phyloP scores from a whole-genome alignment of 345 rosid genomes.

The Rhodamnia argentea region DNA sequence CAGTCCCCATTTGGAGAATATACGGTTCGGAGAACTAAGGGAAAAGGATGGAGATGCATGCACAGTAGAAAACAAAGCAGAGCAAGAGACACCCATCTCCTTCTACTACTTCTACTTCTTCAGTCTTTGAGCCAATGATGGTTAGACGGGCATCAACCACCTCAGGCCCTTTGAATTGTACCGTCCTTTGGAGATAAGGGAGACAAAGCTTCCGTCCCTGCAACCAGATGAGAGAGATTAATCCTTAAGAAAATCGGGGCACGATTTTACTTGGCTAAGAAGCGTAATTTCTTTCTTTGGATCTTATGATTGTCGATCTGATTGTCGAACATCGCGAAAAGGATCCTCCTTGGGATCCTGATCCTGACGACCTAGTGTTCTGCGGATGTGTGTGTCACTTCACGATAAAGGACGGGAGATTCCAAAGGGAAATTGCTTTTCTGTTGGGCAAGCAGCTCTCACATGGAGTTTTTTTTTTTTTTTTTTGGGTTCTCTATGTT shows the following conservation, averaged over 20 bases:
- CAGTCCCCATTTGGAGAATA: background rate
- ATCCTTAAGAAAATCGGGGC: background rate
- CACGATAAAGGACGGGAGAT: conserved; percentile 9
- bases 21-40: background rate
- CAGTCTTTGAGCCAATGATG: background rate
- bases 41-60: background rate
- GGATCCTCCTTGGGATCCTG: background rate
- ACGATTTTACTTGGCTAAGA: background rate
- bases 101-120: background rate
- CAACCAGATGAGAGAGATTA: background rate
- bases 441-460: too few species aligned
- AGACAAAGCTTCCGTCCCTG: background rate
- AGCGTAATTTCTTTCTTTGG: background rate
- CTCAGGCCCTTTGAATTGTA: background rate
- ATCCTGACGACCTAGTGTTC: background rate
- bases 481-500: background rate
- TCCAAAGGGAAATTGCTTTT: conserved; percentile 31
- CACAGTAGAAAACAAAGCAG: background rate
- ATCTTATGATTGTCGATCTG: background rate
- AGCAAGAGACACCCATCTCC: background rate
- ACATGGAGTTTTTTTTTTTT: background rate
- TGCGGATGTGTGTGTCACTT: background rate
- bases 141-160: background rate
- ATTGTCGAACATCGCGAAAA: background rate
- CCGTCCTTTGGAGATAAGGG: background rate